phyloP scores from a whole-genome alignment of 345 rosid species.

The Microcos paniculata region DNA sequence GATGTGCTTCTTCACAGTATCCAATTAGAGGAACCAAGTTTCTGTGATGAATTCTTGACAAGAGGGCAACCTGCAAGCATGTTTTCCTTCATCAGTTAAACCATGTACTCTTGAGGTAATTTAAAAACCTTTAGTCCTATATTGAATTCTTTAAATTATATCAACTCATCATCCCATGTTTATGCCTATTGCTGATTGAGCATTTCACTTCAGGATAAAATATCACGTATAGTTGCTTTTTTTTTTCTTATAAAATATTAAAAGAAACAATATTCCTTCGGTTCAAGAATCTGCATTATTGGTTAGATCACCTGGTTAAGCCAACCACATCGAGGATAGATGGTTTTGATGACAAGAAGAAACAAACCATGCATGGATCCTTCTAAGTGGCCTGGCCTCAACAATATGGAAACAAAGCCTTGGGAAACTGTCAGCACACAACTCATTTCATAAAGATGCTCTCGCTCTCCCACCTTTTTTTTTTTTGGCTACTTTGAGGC shows the following conservation, averaged over 20 bases:
- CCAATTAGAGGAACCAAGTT: slow-evolving; percentile 96
- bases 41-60: slow-evolving; percentile 97
- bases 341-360: not conserved
- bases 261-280: not conserved
- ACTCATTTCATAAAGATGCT: not conserved
- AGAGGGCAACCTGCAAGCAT: slow-evolving; percentile 48
- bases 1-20: slow-evolving; percentile 82
- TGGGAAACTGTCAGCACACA: not conserved
- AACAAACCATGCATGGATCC: not conserved
- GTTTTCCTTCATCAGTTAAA: not conserved
- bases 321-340: not conserved
- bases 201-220: not conserved
- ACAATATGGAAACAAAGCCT: not conserved
- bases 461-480: not conserved
- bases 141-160: not conserved
- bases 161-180: not conserved
- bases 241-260: not conserved
- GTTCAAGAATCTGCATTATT: not conserved
- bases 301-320: not conserved
- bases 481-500: not conserved
- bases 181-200: not conserved
- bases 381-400: not conserved
- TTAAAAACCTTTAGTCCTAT: not conserved
- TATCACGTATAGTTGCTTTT: not conserved
- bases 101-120: not conserved